These are phyloP conservation scores for Dendrostoma leiphaemia DNA, from an alignment of 2,329 filamentous ascomycete genomes.

Conservation along the genomic window DNA sequence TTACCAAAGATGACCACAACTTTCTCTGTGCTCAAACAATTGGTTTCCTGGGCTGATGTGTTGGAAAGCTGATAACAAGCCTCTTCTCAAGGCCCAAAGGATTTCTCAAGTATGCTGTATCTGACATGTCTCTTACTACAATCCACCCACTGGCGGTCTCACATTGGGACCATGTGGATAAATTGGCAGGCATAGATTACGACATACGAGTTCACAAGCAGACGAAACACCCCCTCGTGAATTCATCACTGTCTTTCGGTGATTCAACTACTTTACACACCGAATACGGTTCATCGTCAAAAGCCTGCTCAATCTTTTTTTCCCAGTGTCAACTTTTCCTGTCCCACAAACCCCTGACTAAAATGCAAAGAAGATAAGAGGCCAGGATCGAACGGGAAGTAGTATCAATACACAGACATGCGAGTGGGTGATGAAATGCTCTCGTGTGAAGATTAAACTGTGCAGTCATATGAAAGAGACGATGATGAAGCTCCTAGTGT, in stretches of 20 bases:
- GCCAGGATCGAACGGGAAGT: conserved; percentile 32
- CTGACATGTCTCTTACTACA: no score
- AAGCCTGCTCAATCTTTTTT: conserved; percentile 8
- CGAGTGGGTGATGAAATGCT: conserved; percentile 15
- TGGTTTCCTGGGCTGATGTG: not conserved
- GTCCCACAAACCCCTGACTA: conserved; percentile 22
- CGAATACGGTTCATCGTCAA: conserved; percentile 8
- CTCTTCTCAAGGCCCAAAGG: no score
- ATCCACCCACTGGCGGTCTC: no score
- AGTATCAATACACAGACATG: conserved; percentile 35
- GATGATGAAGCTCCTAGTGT: conserved; percentile 29
- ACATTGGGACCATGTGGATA: no score
- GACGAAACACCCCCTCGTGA: not conserved
- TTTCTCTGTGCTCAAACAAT: no score
- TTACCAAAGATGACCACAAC: no score
- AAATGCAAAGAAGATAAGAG: conserved; percentile 34
- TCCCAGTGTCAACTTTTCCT: conserved; percentile 19
- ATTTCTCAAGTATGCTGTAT: no score
- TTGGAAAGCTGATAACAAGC: no score
- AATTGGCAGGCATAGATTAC: no score
- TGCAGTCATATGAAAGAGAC: conserved; percentile 30
- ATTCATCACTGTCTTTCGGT: not conserved
- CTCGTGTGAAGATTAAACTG: conserved; percentile 27
- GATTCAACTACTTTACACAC: conserved; percentile 23
- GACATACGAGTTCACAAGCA: no score